Evolutionary conservation across 2,329 filamentous ascomycete genomes (phyloP).

Genomic region (Epichloe baconii): DNA sequence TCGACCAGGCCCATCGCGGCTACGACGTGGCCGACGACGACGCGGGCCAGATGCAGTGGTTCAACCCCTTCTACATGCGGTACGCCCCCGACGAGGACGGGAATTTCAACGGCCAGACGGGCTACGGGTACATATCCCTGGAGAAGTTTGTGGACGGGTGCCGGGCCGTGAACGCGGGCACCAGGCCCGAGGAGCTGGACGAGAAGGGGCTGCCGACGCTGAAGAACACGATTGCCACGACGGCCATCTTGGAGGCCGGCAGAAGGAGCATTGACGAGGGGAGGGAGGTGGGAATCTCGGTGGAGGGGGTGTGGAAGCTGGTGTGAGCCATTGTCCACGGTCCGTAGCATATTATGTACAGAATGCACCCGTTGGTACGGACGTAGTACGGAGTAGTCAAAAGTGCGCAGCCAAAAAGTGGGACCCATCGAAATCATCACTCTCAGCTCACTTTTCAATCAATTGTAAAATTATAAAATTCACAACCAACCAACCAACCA

Average conservation of each 20-base stretch:
- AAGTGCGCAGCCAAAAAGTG: not conserved
- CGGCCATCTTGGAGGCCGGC: conserved; percentile 81
- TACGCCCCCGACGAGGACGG: conserved; percentile 91
- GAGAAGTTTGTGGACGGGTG: conserved; percentile 93
- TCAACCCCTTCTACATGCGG: conserved; percentile 92
- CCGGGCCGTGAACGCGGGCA: conserved; percentile 61
- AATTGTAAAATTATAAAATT: not conserved
- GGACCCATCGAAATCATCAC: not conserved
- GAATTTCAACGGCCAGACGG: conserved; percentile 81
- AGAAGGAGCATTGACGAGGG: conserved; percentile 73
- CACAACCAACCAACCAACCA: not conserved
- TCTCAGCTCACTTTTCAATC: not conserved
- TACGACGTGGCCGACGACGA: conserved; percentile 88
- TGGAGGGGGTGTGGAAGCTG: conserved; percentile 54
- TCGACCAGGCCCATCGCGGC: conserved; percentile 87
- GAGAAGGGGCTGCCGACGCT: conserved; percentile 71
- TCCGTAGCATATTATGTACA: too few species aligned
- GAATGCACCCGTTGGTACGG: too few species aligned
- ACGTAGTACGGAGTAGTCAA: too few species aligned
- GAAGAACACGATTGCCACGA: conserved; percentile 80
- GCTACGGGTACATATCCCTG: conserved; percentile 88
- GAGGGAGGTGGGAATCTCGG: conserved; percentile 55
- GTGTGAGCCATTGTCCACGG: conserved; percentile 17
- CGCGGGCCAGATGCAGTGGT: conserved; percentile 60
- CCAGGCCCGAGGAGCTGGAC: conserved; percentile 66